Base-by-base conservation (phyloP, 805 yeast genomes). In the Blastobotrys robertii region DNA sequence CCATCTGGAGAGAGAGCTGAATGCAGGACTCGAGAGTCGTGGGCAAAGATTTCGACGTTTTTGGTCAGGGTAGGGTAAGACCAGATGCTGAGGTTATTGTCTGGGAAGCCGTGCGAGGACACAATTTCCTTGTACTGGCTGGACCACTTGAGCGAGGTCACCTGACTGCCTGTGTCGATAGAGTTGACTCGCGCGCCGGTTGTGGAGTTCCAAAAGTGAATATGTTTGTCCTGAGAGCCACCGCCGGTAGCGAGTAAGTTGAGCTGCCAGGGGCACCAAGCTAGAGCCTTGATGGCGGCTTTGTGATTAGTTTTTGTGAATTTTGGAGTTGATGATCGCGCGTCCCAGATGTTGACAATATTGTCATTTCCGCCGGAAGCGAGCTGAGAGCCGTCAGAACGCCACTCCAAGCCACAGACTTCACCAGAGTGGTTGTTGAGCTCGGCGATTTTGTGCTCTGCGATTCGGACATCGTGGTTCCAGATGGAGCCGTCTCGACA, bases 361-460 rank as follows among this genome's bases (percentile, higher is more conserved):
- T 92, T 90, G 60, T 92, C 98, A 58, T 92, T 92, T 29, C 97
- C 95, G 8, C 97, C 97, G 2, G 86, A 76, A 0, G 94, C 94
- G 45, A 90, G 70, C 56, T 84, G 92, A 50, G 73, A 66, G 1
- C 97, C 96, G 59, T 90, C 97, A 8, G 65, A 51, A 44, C 88
- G 73, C 77, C 94, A 90, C 52, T 81, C 81, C 34, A 90, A 67
- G 0, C 97, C 97, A 66, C 97, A 90, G 25, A 90, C 81, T 64
- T 90, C 97, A 1, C 94, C 96, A 40, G 73, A 65, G 59, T 90
- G 97, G 45, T 76, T 72, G 39, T 70, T 69, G 58, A 79, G 68
- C 31, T 72, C 72, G 4, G 74, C 57, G 1, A 80, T 77, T 19
- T 83, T 68, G 63, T 90, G 97, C 42, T 77, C 68, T 25, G 90